phyloP scores from a whole-genome alignment of 371 early-diverging fungal genomes.

The Syncephalastrum monosporum region DNA sequence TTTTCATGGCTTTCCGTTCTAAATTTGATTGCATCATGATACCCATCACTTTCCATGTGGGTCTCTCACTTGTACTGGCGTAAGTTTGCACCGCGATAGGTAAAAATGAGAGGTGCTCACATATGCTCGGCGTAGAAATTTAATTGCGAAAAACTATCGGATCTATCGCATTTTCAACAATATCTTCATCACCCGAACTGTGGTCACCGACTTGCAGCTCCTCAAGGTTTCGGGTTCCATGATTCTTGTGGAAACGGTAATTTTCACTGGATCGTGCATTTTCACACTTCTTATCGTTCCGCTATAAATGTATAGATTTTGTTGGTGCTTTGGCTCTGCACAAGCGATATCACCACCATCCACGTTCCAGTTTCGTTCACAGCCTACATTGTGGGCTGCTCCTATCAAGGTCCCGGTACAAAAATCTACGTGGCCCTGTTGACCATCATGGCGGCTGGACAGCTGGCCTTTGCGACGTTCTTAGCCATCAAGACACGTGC shows the following conservation, averaged over 20 bases:
- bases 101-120: background rate
- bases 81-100: conserved; percentile 16
- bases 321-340: conserved; percentile 40
- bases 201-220: conserved; percentile 51
- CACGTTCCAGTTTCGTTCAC: conserved; percentile 33
- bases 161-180: conserved; percentile 63
- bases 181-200: conserved; percentile 58
- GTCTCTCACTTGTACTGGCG: conserved; percentile 42
- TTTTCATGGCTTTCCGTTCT: conserved; percentile 31
- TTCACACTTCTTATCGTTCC: background rate
- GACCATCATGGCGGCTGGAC: conserved; percentile 29
- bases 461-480: conserved; percentile 50
- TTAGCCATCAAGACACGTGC: conserved; percentile 57
- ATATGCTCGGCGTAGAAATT: conserved; percentile 25
- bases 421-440: conserved; percentile 34
- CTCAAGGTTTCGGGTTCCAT: conserved; percentile 55
- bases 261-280: background rate
- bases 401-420: conserved; percentile 32
- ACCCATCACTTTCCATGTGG: conserved; percentile 44
- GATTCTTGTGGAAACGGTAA: conserved; percentile 46
- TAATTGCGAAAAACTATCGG: conserved; percentile 59
- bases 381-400: conserved; percentile 46
- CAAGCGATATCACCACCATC: conserved; percentile 25
- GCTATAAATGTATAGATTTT: conserved; percentile 29
- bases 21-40: conserved; percentile 37